phyloP scores from a whole-genome alignment of 2,329 filamentous ascomycete genomes.

The Leptosphaerulina australis region DNA sequence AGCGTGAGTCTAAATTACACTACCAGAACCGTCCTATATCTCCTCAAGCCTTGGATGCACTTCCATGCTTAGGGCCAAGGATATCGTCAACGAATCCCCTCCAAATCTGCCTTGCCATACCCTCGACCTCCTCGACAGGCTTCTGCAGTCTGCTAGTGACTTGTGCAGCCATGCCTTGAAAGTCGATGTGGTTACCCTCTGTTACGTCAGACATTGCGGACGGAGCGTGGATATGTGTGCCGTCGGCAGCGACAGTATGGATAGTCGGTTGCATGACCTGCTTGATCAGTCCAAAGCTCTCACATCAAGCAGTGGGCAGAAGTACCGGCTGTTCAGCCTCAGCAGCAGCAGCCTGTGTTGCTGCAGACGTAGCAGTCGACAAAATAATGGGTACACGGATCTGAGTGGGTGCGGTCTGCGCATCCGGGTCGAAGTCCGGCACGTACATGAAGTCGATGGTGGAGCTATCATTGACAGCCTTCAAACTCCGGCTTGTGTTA shows the following conservation, averaged over 20 bases:
- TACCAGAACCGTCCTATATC: neutral
- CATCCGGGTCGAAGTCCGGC: slow-evolving; percentile 57
- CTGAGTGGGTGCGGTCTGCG: slow-evolving; percentile 40
- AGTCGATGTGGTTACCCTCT: slow-evolving; percentile 62
- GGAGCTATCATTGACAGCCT: slow-evolving; percentile 63
- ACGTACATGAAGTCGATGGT: slow-evolving; percentile 69
- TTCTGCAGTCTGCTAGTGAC: slow-evolving; percentile 46
- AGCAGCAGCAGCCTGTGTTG: slow-evolving; percentile 28
- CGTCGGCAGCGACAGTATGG: slow-evolving; percentile 58
- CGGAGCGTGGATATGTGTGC: slow-evolving; percentile 55
- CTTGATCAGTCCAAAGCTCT: slow-evolving; percentile 20
- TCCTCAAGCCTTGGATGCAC: slow-evolving; percentile 30
- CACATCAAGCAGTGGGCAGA: slow-evolving; percentile 16
- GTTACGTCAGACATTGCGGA: slow-evolving; percentile 64
- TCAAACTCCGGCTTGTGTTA: slow-evolving; percentile 65
- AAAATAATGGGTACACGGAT: slow-evolving; percentile 59
- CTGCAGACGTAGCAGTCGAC: slow-evolving; percentile 25
- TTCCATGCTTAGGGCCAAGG: slow-evolving; percentile 45
- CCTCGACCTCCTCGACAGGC: slow-evolving; percentile 51
- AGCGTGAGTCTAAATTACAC: slow-evolving; percentile 2
- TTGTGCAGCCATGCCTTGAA: slow-evolving; percentile 62
- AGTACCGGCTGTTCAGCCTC: slow-evolving; percentile 36
- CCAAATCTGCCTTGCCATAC: slow-evolving; percentile 55
- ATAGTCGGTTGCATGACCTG: slow-evolving; percentile 63
- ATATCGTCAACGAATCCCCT: slow-evolving; percentile 58